Conservation (phyloP, 2,329 filamentous ascomycete genomes). For the Calonectria pseudoturangicola region DNA sequence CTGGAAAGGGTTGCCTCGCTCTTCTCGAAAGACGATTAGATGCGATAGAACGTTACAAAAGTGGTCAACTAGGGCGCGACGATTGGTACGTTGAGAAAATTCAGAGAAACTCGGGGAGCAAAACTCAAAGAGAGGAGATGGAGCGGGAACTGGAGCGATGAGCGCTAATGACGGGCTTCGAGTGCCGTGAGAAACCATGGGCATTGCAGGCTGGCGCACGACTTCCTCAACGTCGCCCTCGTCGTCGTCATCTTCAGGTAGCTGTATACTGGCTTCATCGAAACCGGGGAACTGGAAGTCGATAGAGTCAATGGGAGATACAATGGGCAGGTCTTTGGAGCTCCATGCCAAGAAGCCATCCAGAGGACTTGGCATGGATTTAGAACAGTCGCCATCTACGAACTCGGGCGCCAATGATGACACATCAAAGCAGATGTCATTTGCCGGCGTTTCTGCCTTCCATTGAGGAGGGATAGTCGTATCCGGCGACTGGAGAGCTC, state of each 20-base stretch:
- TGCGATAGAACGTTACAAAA: conserved; percentile 79
- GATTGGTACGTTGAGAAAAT: conserved; percentile 72
- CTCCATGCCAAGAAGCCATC: conserved; percentile 46
- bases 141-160: conserved; percentile 48
- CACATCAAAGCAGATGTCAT: conserved; percentile 16
- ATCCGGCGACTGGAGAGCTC: conserved; percentile 37
- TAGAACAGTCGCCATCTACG: conserved; percentile 28
- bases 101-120: conserved; percentile 72
- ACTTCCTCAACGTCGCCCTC: conserved; percentile 57
- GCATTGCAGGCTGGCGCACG: conserved; percentile 46
- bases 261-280: conserved; percentile 44
- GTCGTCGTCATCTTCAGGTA: conserved; percentile 50
- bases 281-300: conserved; percentile 57
- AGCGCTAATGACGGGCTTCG: conserved; percentile 53
- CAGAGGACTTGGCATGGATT: conserved; percentile 34
- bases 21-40: conserved; percentile 79
- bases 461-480: conserved; percentile 29
- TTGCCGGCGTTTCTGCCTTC: conserved; percentile 34
- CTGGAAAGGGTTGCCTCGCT: conserved; percentile 77
- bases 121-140: conserved; percentile 69
- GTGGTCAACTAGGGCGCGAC: conserved; percentile 75
- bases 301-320: conserved; percentile 58
- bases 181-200: conserved; percentile 44
- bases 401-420: conserved; percentile 21
- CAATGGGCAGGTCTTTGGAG: conserved; percentile 48